Base-by-base conservation (phyloP, 2,329 filamentous ascomycete genomes). In the Sarocladium kiliense region DNA sequence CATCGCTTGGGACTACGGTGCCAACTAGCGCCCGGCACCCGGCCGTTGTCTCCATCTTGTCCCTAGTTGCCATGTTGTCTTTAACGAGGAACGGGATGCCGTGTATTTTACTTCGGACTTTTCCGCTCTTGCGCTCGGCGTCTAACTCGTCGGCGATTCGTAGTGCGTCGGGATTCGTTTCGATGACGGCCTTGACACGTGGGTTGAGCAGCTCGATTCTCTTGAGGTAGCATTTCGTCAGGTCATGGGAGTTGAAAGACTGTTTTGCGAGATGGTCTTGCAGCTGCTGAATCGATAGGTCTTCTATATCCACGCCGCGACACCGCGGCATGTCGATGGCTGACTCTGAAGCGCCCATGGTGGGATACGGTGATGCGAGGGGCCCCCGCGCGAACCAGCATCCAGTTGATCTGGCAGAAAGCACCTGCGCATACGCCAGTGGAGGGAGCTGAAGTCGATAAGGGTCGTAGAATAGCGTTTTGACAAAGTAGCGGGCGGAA, bases 1-100 rank as follows among this genome's bases (percentile, higher is more conserved):
- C 75, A 59, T 87, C 84, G 25, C 69, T 66, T 3, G 77, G 75
- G 0, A 81, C 74, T 55, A 74, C 78, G 16, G 82, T 77, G 2
- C 41, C 80, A 71, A 87, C 66, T 0, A 91, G 75, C 18, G 83
- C 83, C 78, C 76, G 85, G 62, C 78, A 83, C 1, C 88, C 88
- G 0, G 87, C 87, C 0, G 88, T 91, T 0, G 87, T 91, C 64
- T 91, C 79, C 77, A 91, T 80, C 51, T 78, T 78, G 65, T 89
- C 87, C 59, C 82, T 83, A 11, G 79, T 83, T 23, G 77, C 84
- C 55, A 88, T 86, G 64, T 86, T 87, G 64, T 62, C 63, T 49
- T 65, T 65, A 41, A 64, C 44, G 10, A 61, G 53, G 47, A 64
- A 60, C 3, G 62, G 62, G 21, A 64, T 57, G 2, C 62, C 62